These are phyloP conservation scores for Phytophthora podocarpi DNA, from an alignment of 352 stramenopile genomes.

Conservation along the genomic window DNA sequence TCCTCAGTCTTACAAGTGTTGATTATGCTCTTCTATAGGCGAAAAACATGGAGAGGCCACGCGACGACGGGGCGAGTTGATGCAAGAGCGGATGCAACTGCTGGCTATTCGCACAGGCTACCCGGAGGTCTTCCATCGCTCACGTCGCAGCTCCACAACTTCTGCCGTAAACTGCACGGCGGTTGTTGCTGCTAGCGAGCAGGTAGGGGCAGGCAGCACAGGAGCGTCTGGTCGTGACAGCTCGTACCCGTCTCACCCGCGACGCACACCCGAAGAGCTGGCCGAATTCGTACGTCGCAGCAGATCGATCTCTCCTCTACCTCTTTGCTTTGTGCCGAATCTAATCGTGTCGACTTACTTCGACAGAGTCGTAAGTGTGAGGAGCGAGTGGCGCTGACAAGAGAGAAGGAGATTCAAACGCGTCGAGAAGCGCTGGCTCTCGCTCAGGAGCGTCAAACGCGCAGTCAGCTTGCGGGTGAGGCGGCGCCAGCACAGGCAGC, in stretches of 20 bases:
- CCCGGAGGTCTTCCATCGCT: conserved; percentile 38
- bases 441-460: conserved; percentile 38
- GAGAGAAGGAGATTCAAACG: conserved; percentile 41
- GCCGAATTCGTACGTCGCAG: conserved; percentile 37
- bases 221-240: background rate
- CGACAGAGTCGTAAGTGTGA: conserved; percentile 57
- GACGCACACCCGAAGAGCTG: conserved; percentile 27
- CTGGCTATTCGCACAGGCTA: conserved; percentile 54
- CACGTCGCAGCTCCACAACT: conserved; percentile 7
- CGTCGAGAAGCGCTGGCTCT: conserved; percentile 29
- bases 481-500: conserved; percentile 46
- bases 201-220: background rate
- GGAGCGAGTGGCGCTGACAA: conserved; percentile 47
- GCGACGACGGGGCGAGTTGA: conserved; percentile 50
- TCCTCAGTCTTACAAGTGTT: too few species aligned
- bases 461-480: conserved; percentile 37
- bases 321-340: background rate
- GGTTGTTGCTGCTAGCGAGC: conserved; percentile 3
- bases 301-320: background rate
- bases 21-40: conserved; percentile 31
- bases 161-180: background rate
- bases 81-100: conserved; percentile 50
- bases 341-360: background rate
- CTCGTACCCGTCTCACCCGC: conserved; percentile 13
- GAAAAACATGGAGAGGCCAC: conserved; percentile 62